phyloP scores from a whole-genome alignment of 1,139 yeast genomes.

The Trichomonascaceae sp. region DNA sequence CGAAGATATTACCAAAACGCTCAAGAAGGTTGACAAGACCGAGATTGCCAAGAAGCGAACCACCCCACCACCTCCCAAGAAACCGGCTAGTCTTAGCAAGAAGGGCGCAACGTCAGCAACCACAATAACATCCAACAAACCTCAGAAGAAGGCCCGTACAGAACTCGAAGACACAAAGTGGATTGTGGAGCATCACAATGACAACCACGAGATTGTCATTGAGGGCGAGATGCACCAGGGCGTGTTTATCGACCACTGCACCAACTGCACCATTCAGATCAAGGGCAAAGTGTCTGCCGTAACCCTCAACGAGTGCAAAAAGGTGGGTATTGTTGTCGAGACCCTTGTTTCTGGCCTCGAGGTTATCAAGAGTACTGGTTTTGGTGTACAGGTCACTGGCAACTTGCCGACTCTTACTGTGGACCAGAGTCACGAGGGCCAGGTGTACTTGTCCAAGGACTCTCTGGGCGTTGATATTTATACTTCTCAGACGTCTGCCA shows the following conservation, averaged over 20 bases:
- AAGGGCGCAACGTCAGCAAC: slow-evolving; percentile 11
- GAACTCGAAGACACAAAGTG: slow-evolving; percentile 81
- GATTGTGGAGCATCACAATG: slow-evolving; percentile 72
- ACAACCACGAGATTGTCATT: slow-evolving; percentile 44
- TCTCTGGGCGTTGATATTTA: slow-evolving; percentile 62
- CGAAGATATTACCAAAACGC: slow-evolving; percentile 64
- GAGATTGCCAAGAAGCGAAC: slow-evolving; percentile 84
- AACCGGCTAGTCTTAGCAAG: slow-evolving; percentile 46
- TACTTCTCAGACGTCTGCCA: slow-evolving; percentile 72
- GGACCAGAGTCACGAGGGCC: slow-evolving; percentile 83
- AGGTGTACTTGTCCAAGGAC: slow-evolving; percentile 59
- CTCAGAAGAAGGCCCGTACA: slow-evolving; percentile 46
- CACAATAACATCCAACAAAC: slow-evolving; percentile 20
- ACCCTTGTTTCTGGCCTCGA: slow-evolving; percentile 81
- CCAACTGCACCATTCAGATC: slow-evolving; percentile 60
- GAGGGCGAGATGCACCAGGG: slow-evolving; percentile 82
- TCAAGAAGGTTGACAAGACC: slow-evolving; percentile 84
- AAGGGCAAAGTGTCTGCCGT: slow-evolving; percentile 89
- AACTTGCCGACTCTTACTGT: slow-evolving; percentile 68
- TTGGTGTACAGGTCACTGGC: slow-evolving; percentile 77
- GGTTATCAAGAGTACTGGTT: slow-evolving; percentile 64
- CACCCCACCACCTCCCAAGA: slow-evolving; percentile 53
- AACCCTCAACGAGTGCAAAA: slow-evolving; percentile 59
- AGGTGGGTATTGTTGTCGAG: slow-evolving; percentile 69
- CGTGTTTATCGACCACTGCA: slow-evolving; percentile 74